These are phyloP conservation scores for Fusarium sp. DNA, from an alignment of 2,329 filamentous ascomycete genomes.

Conservation along the genomic window DNA sequence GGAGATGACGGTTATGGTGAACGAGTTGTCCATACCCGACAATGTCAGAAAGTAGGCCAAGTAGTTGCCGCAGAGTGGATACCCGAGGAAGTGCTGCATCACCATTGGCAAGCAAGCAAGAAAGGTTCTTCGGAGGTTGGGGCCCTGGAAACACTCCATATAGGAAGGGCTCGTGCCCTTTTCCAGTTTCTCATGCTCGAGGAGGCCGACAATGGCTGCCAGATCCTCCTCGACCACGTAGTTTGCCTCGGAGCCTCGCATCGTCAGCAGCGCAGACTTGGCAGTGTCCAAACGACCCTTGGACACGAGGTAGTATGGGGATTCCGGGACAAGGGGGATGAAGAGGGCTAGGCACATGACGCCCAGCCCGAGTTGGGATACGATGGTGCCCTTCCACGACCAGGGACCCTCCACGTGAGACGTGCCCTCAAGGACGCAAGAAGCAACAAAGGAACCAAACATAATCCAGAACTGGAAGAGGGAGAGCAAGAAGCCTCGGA, in stretches of 20 bases:
- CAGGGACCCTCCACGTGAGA: background rate
- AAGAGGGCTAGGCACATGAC: background rate
- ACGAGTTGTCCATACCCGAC: background rate
- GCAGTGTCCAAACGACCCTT: background rate
- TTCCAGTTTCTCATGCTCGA: background rate
- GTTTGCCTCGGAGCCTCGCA: no score
- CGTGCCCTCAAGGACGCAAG: background rate
- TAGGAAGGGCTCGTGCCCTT: background rate
- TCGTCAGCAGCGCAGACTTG: no score
- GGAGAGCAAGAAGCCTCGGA: background rate
- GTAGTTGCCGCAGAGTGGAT: conserved; percentile 1
- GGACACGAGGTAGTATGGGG: background rate
- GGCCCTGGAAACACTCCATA: background rate
- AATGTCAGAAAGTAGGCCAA: conserved; percentile 1
- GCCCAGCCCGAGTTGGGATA: background rate
- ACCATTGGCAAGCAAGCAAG: background rate
- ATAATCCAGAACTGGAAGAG: background rate
- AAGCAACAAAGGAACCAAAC: background rate
- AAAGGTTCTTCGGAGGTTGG: background rate
- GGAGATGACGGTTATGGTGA: conserved; percentile 2
- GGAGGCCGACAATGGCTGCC: no score
- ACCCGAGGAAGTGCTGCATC: background rate
- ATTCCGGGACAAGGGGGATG: background rate
- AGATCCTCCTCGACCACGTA: background rate
- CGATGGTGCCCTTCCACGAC: background rate